Conservation (phyloP, 2,329 filamentous ascomycete genomes). For the Xylaria sp. region DNA sequence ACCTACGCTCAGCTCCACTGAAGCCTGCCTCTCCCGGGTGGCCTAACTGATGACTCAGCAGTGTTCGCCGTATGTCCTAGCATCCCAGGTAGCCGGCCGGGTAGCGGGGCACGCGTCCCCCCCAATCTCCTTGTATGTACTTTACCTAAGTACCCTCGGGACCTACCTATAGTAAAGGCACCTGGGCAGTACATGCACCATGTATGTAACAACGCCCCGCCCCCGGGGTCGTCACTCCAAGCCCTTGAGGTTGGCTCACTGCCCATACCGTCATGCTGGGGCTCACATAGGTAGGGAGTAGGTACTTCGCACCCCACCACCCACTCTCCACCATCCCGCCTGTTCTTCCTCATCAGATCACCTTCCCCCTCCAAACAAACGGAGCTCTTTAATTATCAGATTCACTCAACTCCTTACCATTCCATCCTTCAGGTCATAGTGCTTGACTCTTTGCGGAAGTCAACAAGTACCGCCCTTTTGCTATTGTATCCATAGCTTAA, state of each 20-base stretch:
- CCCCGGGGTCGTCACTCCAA: too few species aligned
- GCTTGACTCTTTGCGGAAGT: background rate
- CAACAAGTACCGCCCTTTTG: background rate
- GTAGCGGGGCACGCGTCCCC: background rate
- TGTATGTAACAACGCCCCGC: too few species aligned
- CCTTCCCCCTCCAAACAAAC: constrained; percentile 14
- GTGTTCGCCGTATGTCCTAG: background rate
- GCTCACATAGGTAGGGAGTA: too few species aligned
- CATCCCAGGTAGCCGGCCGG: background rate
- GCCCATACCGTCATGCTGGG: too few species aligned
- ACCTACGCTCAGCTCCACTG: too few species aligned
- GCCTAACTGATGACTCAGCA: constrained; percentile 29
- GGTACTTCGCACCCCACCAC: constrained; percentile 39
- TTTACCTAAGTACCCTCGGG: background rate
- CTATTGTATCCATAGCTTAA: background rate
- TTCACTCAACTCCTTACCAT: too few species aligned
- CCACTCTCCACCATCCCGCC: constrained; percentile 23
- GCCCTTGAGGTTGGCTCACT: too few species aligned
- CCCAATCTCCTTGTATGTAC: too few species aligned
- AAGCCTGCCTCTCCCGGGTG: too few species aligned
- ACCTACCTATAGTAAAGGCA: too few species aligned
- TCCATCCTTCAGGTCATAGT: too few species aligned
- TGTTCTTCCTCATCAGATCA: constrained; percentile 13
- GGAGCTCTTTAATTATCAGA: too few species aligned
- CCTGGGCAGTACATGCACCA: background rate